Percentiles rank a stretch among this genome's conserved stretches.
Conservation (phyloP, 2,329 filamentous ascomycete genomes). For the Sarocladium oryzae region DNA sequence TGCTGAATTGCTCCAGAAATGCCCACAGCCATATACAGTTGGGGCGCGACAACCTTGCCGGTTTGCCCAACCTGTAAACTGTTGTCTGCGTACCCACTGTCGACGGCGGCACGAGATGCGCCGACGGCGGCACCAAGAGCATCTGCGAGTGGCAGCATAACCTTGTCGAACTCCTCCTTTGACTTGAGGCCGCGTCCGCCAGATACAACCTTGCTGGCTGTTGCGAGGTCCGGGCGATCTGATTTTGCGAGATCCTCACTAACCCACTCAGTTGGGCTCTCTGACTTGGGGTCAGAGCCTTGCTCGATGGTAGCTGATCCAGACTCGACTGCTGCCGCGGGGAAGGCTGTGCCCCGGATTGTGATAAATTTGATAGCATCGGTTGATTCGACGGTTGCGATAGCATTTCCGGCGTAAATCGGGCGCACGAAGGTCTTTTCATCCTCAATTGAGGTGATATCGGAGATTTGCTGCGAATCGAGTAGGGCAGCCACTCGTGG, state of each 20-base stretch:
- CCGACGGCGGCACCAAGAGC: slow-evolving; percentile 91
- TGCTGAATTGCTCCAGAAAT: slow-evolving; percentile 98
- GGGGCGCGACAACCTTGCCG: slow-evolving; percentile 94
- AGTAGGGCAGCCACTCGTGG: slow-evolving; percentile 87
- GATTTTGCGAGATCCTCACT: slow-evolving; percentile 90
- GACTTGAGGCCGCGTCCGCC: slow-evolving; percentile 94
- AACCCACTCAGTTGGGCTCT: slow-evolving; percentile 76
- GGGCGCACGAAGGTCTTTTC: slow-evolving; percentile 94
- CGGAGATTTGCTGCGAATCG: slow-evolving; percentile 88
- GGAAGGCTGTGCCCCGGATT: slow-evolving; percentile 87
- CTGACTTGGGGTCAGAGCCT: slow-evolving; percentile 74
- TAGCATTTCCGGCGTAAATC: slow-evolving; percentile 96
- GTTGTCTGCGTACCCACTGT: slow-evolving; percentile 97
- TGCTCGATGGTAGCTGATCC: slow-evolving; percentile 73
- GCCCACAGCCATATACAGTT: slow-evolving; percentile 90
- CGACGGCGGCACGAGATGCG: slow-evolving; percentile 88
- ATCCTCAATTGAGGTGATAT: slow-evolving; percentile 78
- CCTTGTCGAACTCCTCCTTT: slow-evolving; percentile 90
- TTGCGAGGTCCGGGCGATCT: slow-evolving; percentile 86
- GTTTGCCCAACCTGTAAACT: slow-evolving; percentile 97
- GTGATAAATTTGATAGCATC: slow-evolving; percentile 86
- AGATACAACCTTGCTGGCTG: slow-evolving; percentile 84
- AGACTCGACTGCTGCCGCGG: slow-evolving; percentile 62
- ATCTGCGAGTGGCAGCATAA: slow-evolving; percentile 91
- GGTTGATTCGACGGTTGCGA: slow-evolving; percentile 86